phyloP scores from a whole-genome alignment of 768 basidiomycete genomes.

The Lactifluus piperatus region DNA sequence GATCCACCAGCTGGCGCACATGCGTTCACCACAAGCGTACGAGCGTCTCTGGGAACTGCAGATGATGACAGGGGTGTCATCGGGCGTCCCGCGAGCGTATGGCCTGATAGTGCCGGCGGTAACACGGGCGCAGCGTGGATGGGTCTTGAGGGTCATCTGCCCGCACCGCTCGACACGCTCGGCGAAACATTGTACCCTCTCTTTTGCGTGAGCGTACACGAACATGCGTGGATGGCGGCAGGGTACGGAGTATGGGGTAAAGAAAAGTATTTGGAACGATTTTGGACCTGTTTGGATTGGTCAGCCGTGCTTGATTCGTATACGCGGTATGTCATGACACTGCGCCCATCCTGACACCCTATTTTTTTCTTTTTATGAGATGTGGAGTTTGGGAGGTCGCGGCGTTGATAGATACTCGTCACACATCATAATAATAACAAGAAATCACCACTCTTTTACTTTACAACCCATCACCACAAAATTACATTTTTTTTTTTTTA shows the following conservation, averaged over 20 bases:
- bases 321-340: background rate
- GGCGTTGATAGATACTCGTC: too few species aligned
- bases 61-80: background rate
- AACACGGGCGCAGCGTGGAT: too few species aligned
- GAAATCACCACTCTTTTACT: too few species aligned
- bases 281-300: constrained; percentile 85
- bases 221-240: constrained; percentile 79
- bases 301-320: constrained; percentile 37
- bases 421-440: too few species aligned
- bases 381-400: too few species aligned
- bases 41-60: background rate
- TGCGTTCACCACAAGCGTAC: constrained; percentile 2
- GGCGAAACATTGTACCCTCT: constrained; percentile 62
- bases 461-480: too few species aligned
- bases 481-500: too few species aligned
- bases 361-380: too few species aligned
- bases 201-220: constrained; percentile 70
- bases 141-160: too few species aligned
- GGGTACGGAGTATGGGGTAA: constrained; percentile 90
- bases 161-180: constrained; percentile 21
- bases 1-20: constrained; percentile 3
- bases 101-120: too few species aligned
- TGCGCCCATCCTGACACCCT: too few species aligned
- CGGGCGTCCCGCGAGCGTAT: background rate
- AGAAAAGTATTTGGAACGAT: constrained; percentile 73